Base-by-base conservation (phyloP, 176 grass and related monocot species). In the Rhipidocladum racemiflorum region DNA sequence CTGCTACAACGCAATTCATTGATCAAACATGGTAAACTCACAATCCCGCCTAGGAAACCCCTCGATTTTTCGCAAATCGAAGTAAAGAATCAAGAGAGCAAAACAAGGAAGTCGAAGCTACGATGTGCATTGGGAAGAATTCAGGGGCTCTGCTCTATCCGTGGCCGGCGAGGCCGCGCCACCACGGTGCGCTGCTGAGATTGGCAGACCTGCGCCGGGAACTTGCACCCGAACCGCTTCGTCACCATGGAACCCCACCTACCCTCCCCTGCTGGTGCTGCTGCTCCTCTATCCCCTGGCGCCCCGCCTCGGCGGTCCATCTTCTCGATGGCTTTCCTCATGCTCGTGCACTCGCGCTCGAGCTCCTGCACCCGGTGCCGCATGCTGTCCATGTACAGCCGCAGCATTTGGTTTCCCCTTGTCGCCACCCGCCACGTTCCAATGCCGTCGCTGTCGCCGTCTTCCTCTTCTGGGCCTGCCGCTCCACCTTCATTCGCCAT, bases 341-440 rank as follows among this genome's bases (percentile, higher is more conserved):
- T 96, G n/a, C 73, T 93, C 3, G 85, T 87, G 91, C 97, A 96
- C 80, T 99, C 93, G 36, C 90, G 89, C 79, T 99, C 97, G 3
- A 99, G 89, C 85, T 95, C 97, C 30, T 93, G 93, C 87, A 99
- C 97, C 15, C 97, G 71, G 81, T 44, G 92, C 45, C 91, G 84
- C 97, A 99, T 99, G 78, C 97, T 99, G 72, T 99, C 97, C 97
- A 99, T 96, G 59, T 96, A 93, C 23, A 96, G 89, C 81, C 85
- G 91, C 70, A 99, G 85, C 82, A 99, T 90, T 67, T 99, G 97
- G 85, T 99, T 99, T 24, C 90, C 97, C 61, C 85, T 78, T 0
- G 88, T 74, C 3, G 93, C 85, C 56, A 83, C 63, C 29, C 87
- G 89, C 91, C 94, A 91, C 4, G 84, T 89, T 3, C 87, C 65